Evolutionary conservation across 441 rosid species (phyloP).

Genomic region (Populus hybrid): DNA sequence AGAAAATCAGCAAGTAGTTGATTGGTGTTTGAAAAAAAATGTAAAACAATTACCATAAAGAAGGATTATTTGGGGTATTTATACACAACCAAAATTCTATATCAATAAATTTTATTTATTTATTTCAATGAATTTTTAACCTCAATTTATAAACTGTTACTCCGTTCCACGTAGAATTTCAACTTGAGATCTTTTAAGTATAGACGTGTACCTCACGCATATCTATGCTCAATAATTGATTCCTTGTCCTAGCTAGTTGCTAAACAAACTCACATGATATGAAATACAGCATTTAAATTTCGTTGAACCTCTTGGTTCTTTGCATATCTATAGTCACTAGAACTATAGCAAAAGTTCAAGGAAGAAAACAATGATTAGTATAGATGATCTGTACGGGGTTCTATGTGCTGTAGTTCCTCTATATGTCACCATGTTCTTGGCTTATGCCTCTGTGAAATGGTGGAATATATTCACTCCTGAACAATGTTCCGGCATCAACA

Average conservation of each 20-base stretch:
- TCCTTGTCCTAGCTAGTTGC: neutral
- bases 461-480: conserved; percentile 35
- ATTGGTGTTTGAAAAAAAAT: too few species aligned
- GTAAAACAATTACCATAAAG: too few species aligned
- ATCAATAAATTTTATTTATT: too few species aligned
- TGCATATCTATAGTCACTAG: neutral
- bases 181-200: neutral
- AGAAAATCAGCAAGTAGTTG: too few species aligned
- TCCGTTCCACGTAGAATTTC: neutral
- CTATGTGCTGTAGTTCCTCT: conserved; percentile 30
- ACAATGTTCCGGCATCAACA: conserved; percentile 33
- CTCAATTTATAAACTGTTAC: neutral
- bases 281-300: neutral
- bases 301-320: neutral
- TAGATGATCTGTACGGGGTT: conserved; percentile 23
- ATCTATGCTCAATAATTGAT: neutral
- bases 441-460: conserved; percentile 33
- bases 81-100: too few species aligned
- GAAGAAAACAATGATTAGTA: conserved; percentile 8
- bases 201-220: neutral
- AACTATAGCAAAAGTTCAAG: neutral
- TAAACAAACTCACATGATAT: neutral
- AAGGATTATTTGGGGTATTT: too few species aligned
- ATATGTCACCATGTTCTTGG: conserved; percentile 35
- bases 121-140: too few species aligned